Percentiles rank a stretch among this genome's conserved stretches.
Evolutionary conservation across 2,329 filamentous ascomycete genomes (phyloP).

Genomic region (Monosporascus sp.): DNA sequence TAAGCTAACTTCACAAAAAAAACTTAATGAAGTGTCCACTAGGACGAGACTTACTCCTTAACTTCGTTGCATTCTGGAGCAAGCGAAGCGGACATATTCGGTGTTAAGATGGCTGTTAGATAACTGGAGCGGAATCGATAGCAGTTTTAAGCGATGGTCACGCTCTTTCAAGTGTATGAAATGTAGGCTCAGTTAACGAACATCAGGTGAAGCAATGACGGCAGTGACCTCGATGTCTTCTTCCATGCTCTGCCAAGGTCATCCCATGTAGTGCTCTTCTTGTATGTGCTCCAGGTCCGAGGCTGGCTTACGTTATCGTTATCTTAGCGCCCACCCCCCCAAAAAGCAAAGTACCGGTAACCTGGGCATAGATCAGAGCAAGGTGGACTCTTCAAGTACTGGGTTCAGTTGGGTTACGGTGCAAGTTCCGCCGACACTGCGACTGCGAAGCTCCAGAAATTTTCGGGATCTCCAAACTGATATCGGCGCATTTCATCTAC

Average conservation of each 20-base stretch:
- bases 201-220: too few relatives aligned
- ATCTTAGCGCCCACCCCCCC: slow-evolving; percentile 4
- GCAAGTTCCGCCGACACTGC: too few relatives aligned
- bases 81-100: slow-evolving; percentile 81
- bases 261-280: not conserved
- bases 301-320: slow-evolving; percentile 6
- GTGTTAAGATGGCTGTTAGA: too few relatives aligned
- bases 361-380: not conserved
- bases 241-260: too few relatives aligned
- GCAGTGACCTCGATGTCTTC: too few relatives aligned
- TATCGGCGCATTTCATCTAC: not conserved
- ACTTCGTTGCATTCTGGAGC: slow-evolving; percentile 92
- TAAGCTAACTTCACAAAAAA: not conserved
- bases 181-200: too few relatives aligned
- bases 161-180: not conserved
- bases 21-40: slow-evolving; percentile 3
- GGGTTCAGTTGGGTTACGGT: too few relatives aligned
- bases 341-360: not conserved
- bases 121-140: too few relatives aligned
- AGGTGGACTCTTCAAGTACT: not conserved
- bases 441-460: not conserved
- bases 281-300: not conserved
- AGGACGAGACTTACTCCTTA: slow-evolving; percentile 68
- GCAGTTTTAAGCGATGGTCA: too few relatives aligned
- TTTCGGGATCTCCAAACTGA: not conserved